Base-by-base conservation (phyloP, 176 grass and related monocot genomes). In the Cenchrus purpureus region DNA sequence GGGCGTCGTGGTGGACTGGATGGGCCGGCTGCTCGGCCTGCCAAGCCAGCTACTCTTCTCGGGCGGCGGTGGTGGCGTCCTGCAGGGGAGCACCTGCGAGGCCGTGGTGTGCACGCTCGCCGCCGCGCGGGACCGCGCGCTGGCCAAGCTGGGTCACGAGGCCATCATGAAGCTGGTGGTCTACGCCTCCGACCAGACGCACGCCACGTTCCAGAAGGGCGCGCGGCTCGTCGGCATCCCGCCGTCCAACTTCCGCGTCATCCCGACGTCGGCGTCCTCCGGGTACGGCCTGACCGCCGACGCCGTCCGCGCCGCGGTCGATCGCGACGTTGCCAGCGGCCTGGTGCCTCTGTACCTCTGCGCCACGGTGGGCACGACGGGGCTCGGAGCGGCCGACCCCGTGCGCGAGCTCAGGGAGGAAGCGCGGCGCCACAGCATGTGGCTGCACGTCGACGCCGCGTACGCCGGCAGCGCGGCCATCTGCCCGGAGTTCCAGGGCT, bases 161-260 rank as follows among this genome's bases (percentile, higher is more conserved):
- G 22, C 4, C 10, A 88, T 93, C 76, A 1, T 46, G 7, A 86
- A 29, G 57, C 52, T 93, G 16, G 83, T 86, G 5, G 79, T 94
- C 7, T 94, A 94, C 76, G 86, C 80, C 8, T 94, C 92, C 4
- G 89, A 94, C 80, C 89, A 94, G 77, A 94, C 79, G 12, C 89
- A 94, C 74, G 62, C 20, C 1, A 84, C 86, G 1, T 81, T 91
- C 65, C 82, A 91, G 82, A 94, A 91, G 75, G 92, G 89, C 1
- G 82, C 80, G 17, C 57, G 75, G 34, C 58, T 94, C 17, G 74
- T 84, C 22, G 92, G 88, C n/a, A 94, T 94, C 73, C 79, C 55
- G 28, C 88, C 88, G n/a, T 32, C 68, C 20, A 94, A 94, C 56
- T 94, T 94, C 71, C 86, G 83, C 31, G 74, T 80, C 49, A 32